phyloP scores from a whole-genome alignment of 768 basidiomycete species.

The Lanmaoa rubissima region DNA sequence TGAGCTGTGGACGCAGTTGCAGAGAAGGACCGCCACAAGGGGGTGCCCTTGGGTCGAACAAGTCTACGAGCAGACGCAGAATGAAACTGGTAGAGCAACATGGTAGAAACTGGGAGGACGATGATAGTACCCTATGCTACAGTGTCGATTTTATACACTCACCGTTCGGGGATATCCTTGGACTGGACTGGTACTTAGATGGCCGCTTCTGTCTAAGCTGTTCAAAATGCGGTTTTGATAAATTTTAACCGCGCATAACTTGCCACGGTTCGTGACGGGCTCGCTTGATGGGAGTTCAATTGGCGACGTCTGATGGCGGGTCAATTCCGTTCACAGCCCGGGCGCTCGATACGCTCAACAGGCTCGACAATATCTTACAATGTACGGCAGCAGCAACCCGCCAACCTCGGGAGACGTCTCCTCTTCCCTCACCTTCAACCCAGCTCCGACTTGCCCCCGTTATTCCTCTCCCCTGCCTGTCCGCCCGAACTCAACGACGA shows the following conservation, averaged over 20 bases:
- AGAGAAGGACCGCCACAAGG: slow-evolving; percentile 18
- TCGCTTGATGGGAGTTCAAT: no score
- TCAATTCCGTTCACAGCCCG: background rate
- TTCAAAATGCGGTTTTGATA: no score
- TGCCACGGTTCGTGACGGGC: no score
- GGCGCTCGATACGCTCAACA: slow-evolving; percentile 22
- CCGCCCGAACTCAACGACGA: slow-evolving; percentile 55
- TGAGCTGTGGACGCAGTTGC: slow-evolving; percentile 26
- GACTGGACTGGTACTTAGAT: no score
- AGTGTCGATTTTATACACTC: slow-evolving; percentile 22
- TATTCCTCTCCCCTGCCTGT: slow-evolving; percentile 45
- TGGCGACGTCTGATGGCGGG: background rate
- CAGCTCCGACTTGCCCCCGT: slow-evolving; percentile 47
- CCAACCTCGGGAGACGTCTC: slow-evolving; percentile 52
- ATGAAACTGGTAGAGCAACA: slow-evolving; percentile 19
- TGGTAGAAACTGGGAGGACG: slow-evolving; percentile 5
- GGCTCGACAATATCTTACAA: slow-evolving; percentile 23
- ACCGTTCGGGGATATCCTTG: no score
- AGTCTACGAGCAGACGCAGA: slow-evolving; percentile 13
- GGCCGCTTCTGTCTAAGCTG: no score
- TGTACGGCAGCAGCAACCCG: slow-evolving; percentile 25
- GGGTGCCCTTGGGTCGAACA: background rate
- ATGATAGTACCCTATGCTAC: background rate
- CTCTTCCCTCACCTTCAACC: slow-evolving; percentile 56
- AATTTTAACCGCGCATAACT: no score